Conservation (phyloP, 1,284 basidiomycete genomes). For the Trichosporon coremiiforme region DNA sequence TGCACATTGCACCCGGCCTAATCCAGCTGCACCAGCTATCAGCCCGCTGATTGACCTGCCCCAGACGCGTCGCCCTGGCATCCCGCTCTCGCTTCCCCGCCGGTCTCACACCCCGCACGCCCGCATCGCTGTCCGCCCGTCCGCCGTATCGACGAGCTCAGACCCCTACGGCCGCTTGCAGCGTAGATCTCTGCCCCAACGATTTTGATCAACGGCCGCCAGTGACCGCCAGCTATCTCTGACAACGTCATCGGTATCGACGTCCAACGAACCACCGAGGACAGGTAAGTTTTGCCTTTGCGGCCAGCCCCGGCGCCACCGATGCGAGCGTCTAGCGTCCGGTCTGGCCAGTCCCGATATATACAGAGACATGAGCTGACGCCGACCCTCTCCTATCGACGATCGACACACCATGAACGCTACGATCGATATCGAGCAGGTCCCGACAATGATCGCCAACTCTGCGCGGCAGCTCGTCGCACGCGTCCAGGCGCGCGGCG, state of each 20-base stretch:
- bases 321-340: background rate
- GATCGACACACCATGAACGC: slow-evolving; percentile 7
- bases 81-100: background rate
- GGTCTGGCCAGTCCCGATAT: background rate
- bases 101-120: background rate
- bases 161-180: slow-evolving; percentile 3
- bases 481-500: slow-evolving; percentile 25
- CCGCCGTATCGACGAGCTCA: background rate
- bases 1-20: too few species aligned
- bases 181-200: background rate
- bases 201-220: slow-evolving; percentile 8
- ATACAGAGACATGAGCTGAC: background rate
- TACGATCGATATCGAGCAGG: slow-evolving; percentile 12
- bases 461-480: slow-evolving; percentile 20
- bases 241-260: background rate
- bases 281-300: background rate
- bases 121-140: background rate
- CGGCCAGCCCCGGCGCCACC: background rate
- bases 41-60: background rate
- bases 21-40: background rate
- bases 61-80: background rate
- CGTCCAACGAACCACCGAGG: background rate
- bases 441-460: slow-evolving; percentile 19
- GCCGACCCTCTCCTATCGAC: background rate
- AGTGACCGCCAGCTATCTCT: background rate